Percentiles rank a stretch among this genome's conserved stretches.
Conservation (phyloP, 2,329 filamentous ascomycete genomes). For the Fusarium papillatum region DNA sequence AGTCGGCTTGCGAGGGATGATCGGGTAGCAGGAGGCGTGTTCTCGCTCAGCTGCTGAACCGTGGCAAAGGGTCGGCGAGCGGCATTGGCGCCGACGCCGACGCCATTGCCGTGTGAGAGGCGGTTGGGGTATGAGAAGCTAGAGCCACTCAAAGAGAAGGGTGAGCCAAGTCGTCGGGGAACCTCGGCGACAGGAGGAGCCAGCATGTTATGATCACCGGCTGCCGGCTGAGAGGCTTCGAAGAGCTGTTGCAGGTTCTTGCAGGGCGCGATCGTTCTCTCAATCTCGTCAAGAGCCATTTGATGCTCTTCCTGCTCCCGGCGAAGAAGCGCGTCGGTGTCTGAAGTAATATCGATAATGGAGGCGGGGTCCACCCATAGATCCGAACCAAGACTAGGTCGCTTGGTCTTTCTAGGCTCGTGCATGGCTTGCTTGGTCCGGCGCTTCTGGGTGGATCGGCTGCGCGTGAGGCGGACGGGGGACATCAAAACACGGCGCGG, state of each 20-base stretch:
- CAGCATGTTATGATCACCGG: constrained; percentile 29
- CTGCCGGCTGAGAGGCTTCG: constrained; percentile 45
- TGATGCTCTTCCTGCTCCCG: constrained; percentile 43
- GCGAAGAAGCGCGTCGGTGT: constrained; percentile 49
- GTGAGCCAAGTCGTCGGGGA: constrained; percentile 69
- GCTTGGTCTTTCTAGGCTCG: constrained; percentile 63
- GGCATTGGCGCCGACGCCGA: constrained; percentile 60
- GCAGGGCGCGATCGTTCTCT: constrained; percentile 57
- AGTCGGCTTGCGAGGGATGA: constrained; percentile 64
- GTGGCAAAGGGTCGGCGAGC: constrained; percentile 69
- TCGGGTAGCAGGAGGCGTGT: constrained; percentile 51
- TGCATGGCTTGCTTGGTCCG: constrained; percentile 60
- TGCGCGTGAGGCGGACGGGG: constrained; percentile 64
- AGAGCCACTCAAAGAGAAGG: constrained; percentile 64
- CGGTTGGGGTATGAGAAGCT: constrained; percentile 75
- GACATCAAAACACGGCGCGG: constrained; percentile 65
- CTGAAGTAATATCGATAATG: constrained; percentile 33
- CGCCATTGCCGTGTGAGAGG: constrained; percentile 59
- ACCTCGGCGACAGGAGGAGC: constrained; percentile 49
- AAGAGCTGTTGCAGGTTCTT: constrained; percentile 58
- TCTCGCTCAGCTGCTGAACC: constrained; percentile 61
- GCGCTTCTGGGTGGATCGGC: constrained; percentile 68
- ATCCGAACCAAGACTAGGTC: constrained; percentile 68
- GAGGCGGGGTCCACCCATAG: constrained; percentile 64
- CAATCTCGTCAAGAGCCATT: constrained; percentile 46